Evolutionary conservation across 1,284 basidiomycete species (phyloP), one percentile per base, ranked within the genome.

Genomic region (Wolfiporia cocos): DNA sequence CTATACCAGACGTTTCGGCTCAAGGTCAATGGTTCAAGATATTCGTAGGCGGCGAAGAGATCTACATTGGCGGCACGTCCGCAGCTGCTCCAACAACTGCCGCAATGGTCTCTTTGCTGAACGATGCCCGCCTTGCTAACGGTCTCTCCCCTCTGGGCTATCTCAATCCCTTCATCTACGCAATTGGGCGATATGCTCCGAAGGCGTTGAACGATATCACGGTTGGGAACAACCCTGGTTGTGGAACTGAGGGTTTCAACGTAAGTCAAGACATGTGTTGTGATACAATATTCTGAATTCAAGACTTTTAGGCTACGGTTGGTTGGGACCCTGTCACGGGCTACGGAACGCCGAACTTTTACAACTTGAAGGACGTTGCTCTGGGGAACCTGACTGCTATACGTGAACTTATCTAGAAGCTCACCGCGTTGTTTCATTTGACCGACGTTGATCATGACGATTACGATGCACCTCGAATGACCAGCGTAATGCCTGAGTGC

Each of bases 71-170:
- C 30, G 78, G 78, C 17, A 80, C 78, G 5, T 75, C 73, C 19
- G 74, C 74, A 1, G 68, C 76, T 3, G 52, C 71, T 9, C 78
- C 78, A 1, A 69, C 73, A 3, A 63, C 78, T 46, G 68, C 69
- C 9, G 61, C 68, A 9, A 65, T 80, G 42, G 59, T 81, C 35
- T 66, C 74, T 0, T 61, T 79, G 53, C 56, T 81, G 22, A 81
- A 81, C 55, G 75, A 77, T 48, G 66, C 66, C n/a, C 68, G 70
- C n/a, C 52, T 76, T 31, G 50, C 61, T 1, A 42, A 55, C 12
- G 71, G 73, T 14, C 69, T 71, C 48, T 50, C 56, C 6, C 48
- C 62, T 34, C 59, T 75, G 3, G 74, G 74, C 4, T 76, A 71
- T 63, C 44, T 76, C 17, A 75, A 75, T 58, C 73, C 73, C 5